Evolutionary conservation across 2,329 filamentous ascomycete species (phyloP).

Genomic region (Penicillium brasilianum): DNA sequence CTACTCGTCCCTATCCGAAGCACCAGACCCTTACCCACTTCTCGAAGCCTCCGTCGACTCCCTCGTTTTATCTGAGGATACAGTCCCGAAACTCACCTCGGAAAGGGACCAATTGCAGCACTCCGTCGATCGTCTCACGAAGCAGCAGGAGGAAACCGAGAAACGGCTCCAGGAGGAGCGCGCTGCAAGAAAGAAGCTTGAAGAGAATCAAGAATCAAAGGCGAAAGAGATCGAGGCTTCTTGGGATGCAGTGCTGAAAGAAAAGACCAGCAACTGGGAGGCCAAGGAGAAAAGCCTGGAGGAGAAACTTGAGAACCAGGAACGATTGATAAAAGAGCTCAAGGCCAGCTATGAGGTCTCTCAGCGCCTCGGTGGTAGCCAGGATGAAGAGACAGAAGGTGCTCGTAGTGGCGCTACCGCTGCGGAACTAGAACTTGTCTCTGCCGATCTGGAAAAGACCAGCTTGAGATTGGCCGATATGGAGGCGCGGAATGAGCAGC

Average conservation of each 20-base stretch:
- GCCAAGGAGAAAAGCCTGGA: slow-evolving; percentile 89
- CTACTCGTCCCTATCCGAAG: slow-evolving; percentile 92
- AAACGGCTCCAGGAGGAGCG: slow-evolving; percentile 79
- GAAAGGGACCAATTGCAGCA: slow-evolving; percentile 89
- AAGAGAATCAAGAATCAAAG: slow-evolving; percentile 75
- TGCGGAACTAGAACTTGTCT: slow-evolving; percentile 92
- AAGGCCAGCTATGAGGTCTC: slow-evolving; percentile 98
- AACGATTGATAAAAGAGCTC: slow-evolving; percentile 87
- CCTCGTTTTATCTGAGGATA: slow-evolving; percentile 89
- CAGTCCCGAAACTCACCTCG: slow-evolving; percentile 81
- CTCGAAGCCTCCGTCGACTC: slow-evolving; percentile 96
- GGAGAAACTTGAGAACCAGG: slow-evolving; percentile 93
- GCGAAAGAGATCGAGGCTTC: slow-evolving; percentile 89
- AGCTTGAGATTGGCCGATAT: slow-evolving; percentile 86
- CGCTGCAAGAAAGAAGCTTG: slow-evolving; percentile 71
- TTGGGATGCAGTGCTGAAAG: slow-evolving; percentile 86
- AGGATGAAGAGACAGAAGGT: slow-evolving; percentile 67
- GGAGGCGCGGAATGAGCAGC: slow-evolving; percentile 90
- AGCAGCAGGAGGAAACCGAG: slow-evolving; percentile 83
- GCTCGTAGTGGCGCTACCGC: slow-evolving; percentile 72
- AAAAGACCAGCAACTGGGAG: slow-evolving; percentile 96
- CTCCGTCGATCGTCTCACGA: slow-evolving; percentile 74
- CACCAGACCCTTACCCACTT: slow-evolving; percentile 92
- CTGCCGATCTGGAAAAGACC: slow-evolving; percentile 87
- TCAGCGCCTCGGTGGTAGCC: slow-evolving; percentile 79